Evolutionary conservation across 768 basidiomycete species (phyloP).

Genomic region (Holtermanniella nyarrowii): DNA sequence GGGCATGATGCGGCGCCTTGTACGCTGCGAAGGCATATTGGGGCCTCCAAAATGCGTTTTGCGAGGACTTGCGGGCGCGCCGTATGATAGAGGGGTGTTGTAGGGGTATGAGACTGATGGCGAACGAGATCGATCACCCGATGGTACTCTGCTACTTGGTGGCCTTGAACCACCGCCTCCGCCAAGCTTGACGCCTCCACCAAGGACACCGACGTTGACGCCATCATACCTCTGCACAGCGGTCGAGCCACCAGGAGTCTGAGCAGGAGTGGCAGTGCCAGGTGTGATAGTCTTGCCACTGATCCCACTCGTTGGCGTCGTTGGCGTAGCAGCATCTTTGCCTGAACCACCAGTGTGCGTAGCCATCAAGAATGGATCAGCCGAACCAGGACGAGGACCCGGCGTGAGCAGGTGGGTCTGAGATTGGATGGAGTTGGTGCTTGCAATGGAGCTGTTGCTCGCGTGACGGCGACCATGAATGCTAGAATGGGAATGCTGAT

Average conservation of each 20-base stretch:
- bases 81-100: neutral
- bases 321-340: constrained; percentile 6
- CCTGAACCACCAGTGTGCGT: neutral
- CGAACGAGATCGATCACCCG: constrained; percentile 22
- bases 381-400: constrained; percentile 22
- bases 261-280: constrained; percentile 5
- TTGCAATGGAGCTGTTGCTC: constrained; percentile 13
- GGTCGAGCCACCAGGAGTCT: constrained; percentile 3
- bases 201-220: constrained; percentile 41
- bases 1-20: constrained; percentile 33
- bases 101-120: constrained; percentile 29
- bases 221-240: constrained; percentile 41
- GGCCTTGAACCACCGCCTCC: constrained; percentile 27
- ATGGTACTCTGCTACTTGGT: constrained; percentile 10
- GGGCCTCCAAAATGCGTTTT: constrained; percentile 5
- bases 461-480: neutral
- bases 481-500: neutral
- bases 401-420: constrained; percentile 30
- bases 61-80: constrained; percentile 4
- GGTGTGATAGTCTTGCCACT: constrained; percentile 7
- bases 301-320: neutral
- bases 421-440: constrained; percentile 18
- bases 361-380: constrained; percentile 19
- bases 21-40: constrained; percentile 2
- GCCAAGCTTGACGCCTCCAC: constrained; percentile 42